Evolutionary conservation across 139 green algal genomes (phyloP), one percentile per base, ranked within the genome.

Genomic region (Chlorella vulgaris): DNA sequence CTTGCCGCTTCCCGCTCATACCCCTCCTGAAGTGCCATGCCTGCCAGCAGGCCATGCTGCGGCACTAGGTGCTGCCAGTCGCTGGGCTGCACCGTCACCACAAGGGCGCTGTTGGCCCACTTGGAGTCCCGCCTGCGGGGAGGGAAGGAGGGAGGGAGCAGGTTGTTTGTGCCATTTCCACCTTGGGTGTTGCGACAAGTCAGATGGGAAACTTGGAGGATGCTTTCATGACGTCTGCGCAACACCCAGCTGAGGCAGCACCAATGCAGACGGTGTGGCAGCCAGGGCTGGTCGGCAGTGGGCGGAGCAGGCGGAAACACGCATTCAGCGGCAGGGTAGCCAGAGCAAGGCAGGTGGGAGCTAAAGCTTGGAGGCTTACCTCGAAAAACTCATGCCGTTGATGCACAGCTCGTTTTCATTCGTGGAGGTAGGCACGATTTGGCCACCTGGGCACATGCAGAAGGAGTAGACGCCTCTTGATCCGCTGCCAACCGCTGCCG

Each of bases 321-420:
- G n/a, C n/a, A n/a, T n/a, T n/a, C n/a, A n/a, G n/a, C n/a, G n/a
- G n/a, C n/a, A n/a, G n/a, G n/a, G n/a, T n/a, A n/a, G n/a, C n/a
- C n/a, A n/a, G n/a, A n/a, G n/a, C n/a, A n/a, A n/a, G n/a, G n/a
- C n/a, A n/a, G n/a, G n/a, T n/a, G n/a, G n/a, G n/a, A n/a, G n/a
- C n/a, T n/a, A n/a, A n/a, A n/a, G n/a, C n/a, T n/a, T n/a, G n/a
- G n/a, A n/a, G n/a, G n/a, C n/a, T 29, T 81, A 85, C 82, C 71
- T 74, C 61, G 65, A 92, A 86, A 97, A 97, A 76, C 82, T 92
- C 94, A 97, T 97, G 50, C 94, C 94, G 81, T 97, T 97, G 81
- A 97, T 87, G 87, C 94, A 97, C 35, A 97, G 88, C 86, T 96
- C 89, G 7, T 88, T 75, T 62, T 80, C 76, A 28, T 53, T 82